phyloP scores from a whole-genome alignment of 192 early-diverging fungal species.

The Entrophospora sp. region DNA sequence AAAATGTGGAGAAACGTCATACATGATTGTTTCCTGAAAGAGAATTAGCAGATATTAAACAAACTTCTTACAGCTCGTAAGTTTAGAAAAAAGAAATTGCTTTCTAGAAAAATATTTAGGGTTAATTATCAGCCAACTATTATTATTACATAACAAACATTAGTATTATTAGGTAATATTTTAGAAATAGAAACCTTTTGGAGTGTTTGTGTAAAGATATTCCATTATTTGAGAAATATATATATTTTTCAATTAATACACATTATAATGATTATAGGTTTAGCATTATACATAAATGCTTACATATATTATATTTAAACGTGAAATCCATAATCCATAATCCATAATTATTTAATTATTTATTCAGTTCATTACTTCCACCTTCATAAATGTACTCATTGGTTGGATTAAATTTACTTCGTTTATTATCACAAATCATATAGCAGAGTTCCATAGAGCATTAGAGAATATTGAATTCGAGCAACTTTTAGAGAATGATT shows the following conservation, averaged over 20 bases:
- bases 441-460: conserved; percentile 98
- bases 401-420: conserved; percentile 87
- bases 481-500: conserved; percentile 68
- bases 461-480: conserved; percentile 83
- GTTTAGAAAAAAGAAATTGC: conserved; percentile 10
- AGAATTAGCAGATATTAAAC: conserved; percentile 27
- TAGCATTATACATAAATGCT: too few relatives aligned
- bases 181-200: conserved; percentile 86
- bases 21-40: conserved; percentile 40
- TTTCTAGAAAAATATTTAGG: neutral
- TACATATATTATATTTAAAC: neutral
- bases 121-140: too few relatives aligned
- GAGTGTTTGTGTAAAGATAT: conserved; percentile 83
- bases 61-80: conserved; percentile 49
- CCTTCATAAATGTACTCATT: conserved; percentile 83
- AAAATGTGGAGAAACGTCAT: too few relatives aligned
- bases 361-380: conserved; percentile 39
- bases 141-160: neutral
- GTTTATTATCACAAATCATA: conserved; percentile 84
- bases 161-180: conserved; percentile 58
- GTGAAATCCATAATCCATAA: neutral
- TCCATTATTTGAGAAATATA: conserved; percentile 90
- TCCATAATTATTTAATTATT: neutral
- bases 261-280: conserved; percentile 82
- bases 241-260: conserved; percentile 85